phyloP scores from a whole-genome alignment of 176 grass and related monocot genomes.

The Oryza meyeriana region DNA sequence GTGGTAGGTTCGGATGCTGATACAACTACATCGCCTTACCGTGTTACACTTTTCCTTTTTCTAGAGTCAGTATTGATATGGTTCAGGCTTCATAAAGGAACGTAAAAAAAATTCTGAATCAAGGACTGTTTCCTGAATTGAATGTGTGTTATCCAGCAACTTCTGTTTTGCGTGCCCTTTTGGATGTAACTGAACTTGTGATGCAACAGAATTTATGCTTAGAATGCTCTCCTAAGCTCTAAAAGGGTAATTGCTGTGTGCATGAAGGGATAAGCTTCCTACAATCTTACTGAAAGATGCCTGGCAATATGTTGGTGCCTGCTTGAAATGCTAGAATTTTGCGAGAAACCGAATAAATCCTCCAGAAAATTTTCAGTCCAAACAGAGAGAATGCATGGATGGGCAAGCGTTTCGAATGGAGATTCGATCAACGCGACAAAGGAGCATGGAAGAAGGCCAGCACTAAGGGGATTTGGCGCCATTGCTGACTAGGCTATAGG shows the following conservation, averaged over 20 bases:
- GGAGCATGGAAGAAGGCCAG: not conserved
- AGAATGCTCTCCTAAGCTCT: not conserved
- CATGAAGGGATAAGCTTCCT: not conserved
- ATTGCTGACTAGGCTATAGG: not conserved
- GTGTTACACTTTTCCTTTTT: not conserved
- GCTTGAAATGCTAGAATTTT: not conserved
- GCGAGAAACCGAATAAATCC: not conserved
- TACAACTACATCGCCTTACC: not conserved
- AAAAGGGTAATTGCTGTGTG: not conserved
- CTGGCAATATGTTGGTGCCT: no score
- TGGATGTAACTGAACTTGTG: not conserved
- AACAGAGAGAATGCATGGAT: not conserved
- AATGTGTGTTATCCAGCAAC: not conserved
- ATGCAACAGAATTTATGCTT: not conserved
- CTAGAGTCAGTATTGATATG: not conserved
- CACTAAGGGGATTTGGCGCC: not conserved
- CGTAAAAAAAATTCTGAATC: not conserved
- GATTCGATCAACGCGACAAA: slow-evolving; percentile 21
- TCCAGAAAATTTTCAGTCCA: not conserved
- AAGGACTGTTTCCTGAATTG: not conserved
- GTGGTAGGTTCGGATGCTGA: not conserved
- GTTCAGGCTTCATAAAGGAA: not conserved
- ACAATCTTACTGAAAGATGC: not conserved
- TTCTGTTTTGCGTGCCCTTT: not conserved
- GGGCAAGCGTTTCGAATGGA: not conserved